Evolutionary conservation across 2,329 filamentous ascomycete genomes (phyloP), one percentile per base, ranked within the genome.

Genomic region (Colletotrichum abscissum): DNA sequence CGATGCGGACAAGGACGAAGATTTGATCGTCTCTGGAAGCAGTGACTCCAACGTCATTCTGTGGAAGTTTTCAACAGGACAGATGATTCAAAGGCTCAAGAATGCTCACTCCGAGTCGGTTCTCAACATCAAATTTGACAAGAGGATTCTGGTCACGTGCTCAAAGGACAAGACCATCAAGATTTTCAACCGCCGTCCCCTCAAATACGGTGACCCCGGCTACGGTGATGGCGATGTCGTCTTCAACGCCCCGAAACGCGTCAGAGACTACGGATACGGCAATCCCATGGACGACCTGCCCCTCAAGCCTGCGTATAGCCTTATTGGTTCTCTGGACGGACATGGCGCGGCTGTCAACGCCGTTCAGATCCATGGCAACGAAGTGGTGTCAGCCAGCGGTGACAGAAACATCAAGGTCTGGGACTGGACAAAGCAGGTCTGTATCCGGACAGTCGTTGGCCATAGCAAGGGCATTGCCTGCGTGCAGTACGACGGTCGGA

Each of bases 161-260:
- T 98, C 96, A 62, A 99, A 99, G 81, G 97, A 99, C 82, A 97
- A 95, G 82, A 93, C 93, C 0, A 98, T 99, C 86, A 98, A 98
- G 82, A 92, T 99, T 22, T 99, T 97, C 90, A 98, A 96, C 81
- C 92, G 97, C 5, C 88, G 86, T 22, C 87, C 91, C 22, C 85
- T 98, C n/a, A 84, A 85, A 38, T 86, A 88, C 56, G 90, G 90
- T 26, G 90, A 92, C 42, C 75, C 87, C 3, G 91, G 90, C 7
- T 92, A 92, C 80, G 82, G 82, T 2, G 78, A 77, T 1, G 71
- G 77, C 2, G 80, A 84, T 24, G 76, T 78, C 0, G 82, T 91
- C n/a, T 86, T 89, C 66, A 86, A 90, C 1, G 88, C 90, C 1
- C 86, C 87, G 0, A 83, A 81, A 16, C 85, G 83, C 42, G 77